Base-by-base conservation (phyloP, 148 eudicot species). In the Rhododendron molle region DNA sequence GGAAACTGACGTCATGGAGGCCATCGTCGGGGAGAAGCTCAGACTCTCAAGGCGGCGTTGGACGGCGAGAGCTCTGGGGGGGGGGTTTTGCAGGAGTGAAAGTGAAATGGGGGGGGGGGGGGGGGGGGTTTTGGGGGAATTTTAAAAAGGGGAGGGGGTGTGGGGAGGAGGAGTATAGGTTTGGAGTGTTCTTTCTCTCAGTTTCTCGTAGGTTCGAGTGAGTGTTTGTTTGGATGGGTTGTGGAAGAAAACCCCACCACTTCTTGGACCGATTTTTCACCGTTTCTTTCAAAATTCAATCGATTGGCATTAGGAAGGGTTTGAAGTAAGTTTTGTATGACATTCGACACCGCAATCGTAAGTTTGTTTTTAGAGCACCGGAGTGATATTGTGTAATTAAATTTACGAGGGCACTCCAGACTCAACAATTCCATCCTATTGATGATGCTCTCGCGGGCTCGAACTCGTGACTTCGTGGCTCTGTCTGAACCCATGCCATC, bases 1-100 rank as follows among this genome's bases (percentile, higher is more conserved):
- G 30, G 90, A 71, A 21, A 88, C 83, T 46, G 93, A 82, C 80
- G 93, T 40, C 87, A 89, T 43, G 21, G 89, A 46, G n/a, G 91
- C 85, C 90, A 88, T 88, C 21, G 72, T 38, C 30, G 23, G 34
- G 36, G 76, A 71, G 76, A 4, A 5, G 2, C 4, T 14, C 38
- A 0, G 76, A 32, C 14, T 10, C 73, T 26, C 73, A 1, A 36
- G 73, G 73, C 15, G 40, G 14, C 13, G 38, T 14, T 30, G 16
- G 40, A 32, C 76, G 76, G 40, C 18, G 20, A 14, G 40, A 28
- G 73, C 3, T 11, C 14, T 3, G 18, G 21, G 76, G 30, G 34
- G 34, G 0, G 30, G 30, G 26, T 30, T 65, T n/a, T 65, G 13
- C 72, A 26, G 73, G 73, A 67, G 73, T 3, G 73, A 32, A 32